Conservation (phyloP, 768 basidiomycete species). For the Podaxis rugospora region DNA sequence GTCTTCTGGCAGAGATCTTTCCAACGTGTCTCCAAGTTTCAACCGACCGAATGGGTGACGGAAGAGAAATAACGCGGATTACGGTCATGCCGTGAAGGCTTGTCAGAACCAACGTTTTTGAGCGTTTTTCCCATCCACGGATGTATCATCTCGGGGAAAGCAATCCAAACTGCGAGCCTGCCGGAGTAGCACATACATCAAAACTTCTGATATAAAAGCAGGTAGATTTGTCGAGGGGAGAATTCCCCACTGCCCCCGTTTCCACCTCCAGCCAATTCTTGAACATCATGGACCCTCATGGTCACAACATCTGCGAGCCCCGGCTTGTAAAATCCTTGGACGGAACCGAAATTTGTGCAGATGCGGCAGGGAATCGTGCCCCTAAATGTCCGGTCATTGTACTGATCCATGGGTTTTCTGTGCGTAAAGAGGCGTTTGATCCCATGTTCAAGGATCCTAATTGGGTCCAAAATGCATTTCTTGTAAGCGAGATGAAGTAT, state of each 20-base stretch:
- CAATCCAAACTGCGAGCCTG: no score
- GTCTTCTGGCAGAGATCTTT: no score
- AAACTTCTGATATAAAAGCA: background rate
- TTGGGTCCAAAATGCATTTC: slow-evolving; percentile 15
- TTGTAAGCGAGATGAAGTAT: slow-evolving; percentile 19
- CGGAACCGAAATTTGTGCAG: slow-evolving; percentile 31
- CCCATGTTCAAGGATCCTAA: slow-evolving; percentile 26
- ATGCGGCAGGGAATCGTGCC: slow-evolving; percentile 25
- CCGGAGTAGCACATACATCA: no score
- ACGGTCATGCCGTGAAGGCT: no score
- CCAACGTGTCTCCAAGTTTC: no score
- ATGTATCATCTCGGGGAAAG: no score
- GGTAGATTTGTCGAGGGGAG: background rate
- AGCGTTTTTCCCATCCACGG: no score
- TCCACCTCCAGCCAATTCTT: background rate
- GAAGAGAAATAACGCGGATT: no score
- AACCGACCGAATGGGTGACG: no score
- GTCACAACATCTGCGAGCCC: background rate
- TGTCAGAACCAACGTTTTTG: no score
- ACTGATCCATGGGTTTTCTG: slow-evolving; percentile 31
- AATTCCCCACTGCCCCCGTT: background rate
- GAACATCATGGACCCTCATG: background rate
- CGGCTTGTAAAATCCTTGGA: slow-evolving; percentile 22
- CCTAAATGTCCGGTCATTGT: slow-evolving; percentile 26
- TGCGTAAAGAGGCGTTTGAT: slow-evolving; percentile 26